Base-by-base conservation (phyloP, 148 eudicot species). In the Rhododendron griersonianum region DNA sequence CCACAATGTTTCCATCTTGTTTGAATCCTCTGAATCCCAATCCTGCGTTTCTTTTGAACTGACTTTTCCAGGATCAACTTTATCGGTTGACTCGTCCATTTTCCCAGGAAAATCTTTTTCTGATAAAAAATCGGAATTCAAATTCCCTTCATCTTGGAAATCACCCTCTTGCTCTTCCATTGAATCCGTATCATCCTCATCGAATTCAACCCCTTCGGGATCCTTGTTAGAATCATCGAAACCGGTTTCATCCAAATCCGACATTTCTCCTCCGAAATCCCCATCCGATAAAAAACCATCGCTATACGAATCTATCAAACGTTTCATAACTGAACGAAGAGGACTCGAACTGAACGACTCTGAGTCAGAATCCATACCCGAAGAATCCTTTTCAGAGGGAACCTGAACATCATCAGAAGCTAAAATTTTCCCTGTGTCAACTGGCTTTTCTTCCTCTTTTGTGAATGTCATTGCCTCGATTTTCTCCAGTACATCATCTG, bases 1-100 rank as follows among this genome's bases (percentile, higher is more conserved):
- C 99, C 99, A 95, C 37, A 93, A 81, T 30, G 91, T 83, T 88
- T 96, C 99, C 83, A 95, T 86, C 69, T 94, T 91, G 76, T 90
- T 94, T 65, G 90, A 85, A 55, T 94, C 93, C 39, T 88, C 96
- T 2, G 90, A 87, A 86, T 93, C 93, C 74, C 88, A 88, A 9
- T 71, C 86, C 19, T 87, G 83, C 77, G 76, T 63, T 67, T 87
- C 90, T 67, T 87, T 89, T 80, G 91, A 85, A 73, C 53, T 87
- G 47, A 55, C 37, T 51, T 90, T 88, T 82, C 84, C 94, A 15
- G 65, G 83, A 59, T 83, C 88, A 53, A 48, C 63, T 86, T 81
- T 87, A 11, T 85, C 78, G 6, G 75, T 65, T 13, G 37, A 28
- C 45, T 81, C 59, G 41, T 81, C 86, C 13, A 4, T 35, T 2